These are phyloP conservation scores for Globisporangium viniferum DNA, from an alignment of 352 stramenopile species.

Conservation along the genomic window DNA sequence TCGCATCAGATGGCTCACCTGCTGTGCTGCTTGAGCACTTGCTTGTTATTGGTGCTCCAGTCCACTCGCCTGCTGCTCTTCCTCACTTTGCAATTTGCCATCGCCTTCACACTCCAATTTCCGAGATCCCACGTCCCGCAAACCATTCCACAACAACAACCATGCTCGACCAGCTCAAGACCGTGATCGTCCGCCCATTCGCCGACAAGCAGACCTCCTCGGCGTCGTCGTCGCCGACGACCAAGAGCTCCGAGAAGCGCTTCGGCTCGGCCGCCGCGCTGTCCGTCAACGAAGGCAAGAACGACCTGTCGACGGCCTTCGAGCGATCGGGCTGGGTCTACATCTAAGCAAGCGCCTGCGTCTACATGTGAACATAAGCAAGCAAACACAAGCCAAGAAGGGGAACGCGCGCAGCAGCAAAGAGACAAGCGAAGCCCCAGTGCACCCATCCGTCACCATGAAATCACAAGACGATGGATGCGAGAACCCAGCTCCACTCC, in stretches of 20 bases:
- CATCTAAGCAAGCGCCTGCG: conserved; percentile 40
- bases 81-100: conserved; percentile 44
- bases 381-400: neutral
- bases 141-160: neutral
- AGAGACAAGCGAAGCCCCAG: neutral
- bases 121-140: neutral
- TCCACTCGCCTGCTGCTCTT: neutral
- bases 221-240: neutral
- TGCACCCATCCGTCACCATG: neutral
- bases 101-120: neutral
- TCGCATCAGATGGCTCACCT: conserved; percentile 5
- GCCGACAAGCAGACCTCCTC: conserved; percentile 22
- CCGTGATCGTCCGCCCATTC: conserved; percentile 41
- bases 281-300: conserved; percentile 37
- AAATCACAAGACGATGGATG: neutral
- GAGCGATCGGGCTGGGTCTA: conserved; percentile 73
- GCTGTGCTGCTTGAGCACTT: neutral
- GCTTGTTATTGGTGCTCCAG: too few relatives aligned
- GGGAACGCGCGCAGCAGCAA: neutral
- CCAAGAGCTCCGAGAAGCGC: conserved; percentile 34
- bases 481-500: neutral
- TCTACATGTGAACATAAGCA: too few relatives aligned
- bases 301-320: conserved; percentile 66
- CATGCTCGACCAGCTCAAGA: conserved; percentile 82
- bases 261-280: conserved; percentile 23